A percentile compares a stretch with the other conserved stretches of the same genome.
Evolutionary conservation across 345 rosid species (phyloP).

Genomic region (Cardamine resedifolia): DNA sequence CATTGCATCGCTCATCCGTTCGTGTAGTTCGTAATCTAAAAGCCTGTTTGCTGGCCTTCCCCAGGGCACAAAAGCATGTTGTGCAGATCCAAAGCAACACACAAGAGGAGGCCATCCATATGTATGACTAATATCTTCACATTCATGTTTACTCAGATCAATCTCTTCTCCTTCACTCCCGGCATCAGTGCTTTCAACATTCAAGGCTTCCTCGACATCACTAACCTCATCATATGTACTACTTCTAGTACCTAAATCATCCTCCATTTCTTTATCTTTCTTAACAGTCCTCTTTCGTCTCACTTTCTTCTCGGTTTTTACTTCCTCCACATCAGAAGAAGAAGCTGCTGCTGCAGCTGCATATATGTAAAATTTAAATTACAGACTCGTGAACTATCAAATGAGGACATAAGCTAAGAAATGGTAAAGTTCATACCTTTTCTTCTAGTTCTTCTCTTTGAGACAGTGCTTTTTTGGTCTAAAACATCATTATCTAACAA

Average conservation of each 20-base stretch:
- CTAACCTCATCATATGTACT: constrained; percentile 50
- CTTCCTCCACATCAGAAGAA: constrained; percentile 48
- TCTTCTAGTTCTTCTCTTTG: constrained; percentile 37
- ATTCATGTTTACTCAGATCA: constrained; percentile 54
- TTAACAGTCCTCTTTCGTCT: constrained; percentile 45
- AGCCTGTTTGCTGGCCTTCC: constrained; percentile 87
- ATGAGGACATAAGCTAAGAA: constrained; percentile 10
- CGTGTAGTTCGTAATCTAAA: constrained; percentile 65
- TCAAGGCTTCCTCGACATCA: constrained; percentile 44
- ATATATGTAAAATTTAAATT: background rate
- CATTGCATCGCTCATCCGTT: constrained; percentile 60
- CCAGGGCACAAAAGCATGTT: constrained; percentile 81
- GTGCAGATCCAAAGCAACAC: constrained; percentile 94
- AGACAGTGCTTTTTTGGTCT: constrained; percentile 35
- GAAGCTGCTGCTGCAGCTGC: constrained; percentile 42
- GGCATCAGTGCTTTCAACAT: constrained; percentile 41
- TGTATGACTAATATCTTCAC: constrained; percentile 67
- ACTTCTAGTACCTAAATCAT: constrained; percentile 12
- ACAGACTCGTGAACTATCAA: background rate
- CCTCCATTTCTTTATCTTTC: constrained; percentile 44
- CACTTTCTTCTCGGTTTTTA: constrained; percentile 52
- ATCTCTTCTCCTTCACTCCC: constrained; percentile 60
- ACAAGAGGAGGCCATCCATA: constrained; percentile 97
- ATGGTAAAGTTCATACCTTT: constrained; percentile 44
- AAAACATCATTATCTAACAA: constrained; percentile 27